These are phyloP conservation scores for Austroboletus niveus DNA, from an alignment of 1,284 basidiomycete genomes.

Conservation along the genomic window DNA sequence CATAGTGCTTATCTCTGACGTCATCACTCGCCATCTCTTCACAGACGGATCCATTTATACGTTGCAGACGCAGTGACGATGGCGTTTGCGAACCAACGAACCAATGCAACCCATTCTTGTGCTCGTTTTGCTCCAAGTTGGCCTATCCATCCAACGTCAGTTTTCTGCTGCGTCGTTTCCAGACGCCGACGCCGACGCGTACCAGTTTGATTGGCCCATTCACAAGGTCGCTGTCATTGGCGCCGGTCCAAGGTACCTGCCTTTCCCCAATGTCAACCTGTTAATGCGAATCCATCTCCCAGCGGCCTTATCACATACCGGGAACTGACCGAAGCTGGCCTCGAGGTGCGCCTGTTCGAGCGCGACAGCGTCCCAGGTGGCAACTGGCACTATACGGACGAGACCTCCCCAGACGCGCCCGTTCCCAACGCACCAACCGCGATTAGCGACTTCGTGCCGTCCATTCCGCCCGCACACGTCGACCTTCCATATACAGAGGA, in stretches of 20 bases:
- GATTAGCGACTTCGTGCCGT: conserved; percentile 9
- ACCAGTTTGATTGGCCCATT: conserved; percentile 9
- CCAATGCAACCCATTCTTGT: not conserved
- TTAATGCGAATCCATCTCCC: too few relatives aligned
- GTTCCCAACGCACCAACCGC: not conserved
- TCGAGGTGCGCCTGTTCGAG: conserved; percentile 16
- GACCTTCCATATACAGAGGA: conserved; percentile 9
- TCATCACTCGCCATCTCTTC: too few relatives aligned
- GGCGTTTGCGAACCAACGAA: not conserved
- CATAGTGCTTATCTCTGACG: too few relatives aligned
- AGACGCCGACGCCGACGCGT: not conserved
- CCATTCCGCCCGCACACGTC: conserved; percentile 3
- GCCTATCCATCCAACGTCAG: not conserved
- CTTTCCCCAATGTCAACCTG: too few relatives aligned
- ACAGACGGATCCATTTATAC: too few relatives aligned
- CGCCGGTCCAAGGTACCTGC: conserved; percentile 8
- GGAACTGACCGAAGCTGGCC: conserved; percentile 10
- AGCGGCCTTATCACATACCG: conserved; percentile 10
- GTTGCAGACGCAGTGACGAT: too few relatives aligned
- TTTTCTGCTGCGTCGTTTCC: not conserved
- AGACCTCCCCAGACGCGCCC: not conserved
- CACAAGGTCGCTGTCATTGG: conserved; percentile 11
- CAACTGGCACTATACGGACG: conserved; percentile 5
- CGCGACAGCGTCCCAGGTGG: conserved; percentile 12
- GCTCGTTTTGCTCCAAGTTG: not conserved